Evolutionary conservation across 768 basidiomycete species (phyloP).

Genomic region (Asterophora lycoperdoides): DNA sequence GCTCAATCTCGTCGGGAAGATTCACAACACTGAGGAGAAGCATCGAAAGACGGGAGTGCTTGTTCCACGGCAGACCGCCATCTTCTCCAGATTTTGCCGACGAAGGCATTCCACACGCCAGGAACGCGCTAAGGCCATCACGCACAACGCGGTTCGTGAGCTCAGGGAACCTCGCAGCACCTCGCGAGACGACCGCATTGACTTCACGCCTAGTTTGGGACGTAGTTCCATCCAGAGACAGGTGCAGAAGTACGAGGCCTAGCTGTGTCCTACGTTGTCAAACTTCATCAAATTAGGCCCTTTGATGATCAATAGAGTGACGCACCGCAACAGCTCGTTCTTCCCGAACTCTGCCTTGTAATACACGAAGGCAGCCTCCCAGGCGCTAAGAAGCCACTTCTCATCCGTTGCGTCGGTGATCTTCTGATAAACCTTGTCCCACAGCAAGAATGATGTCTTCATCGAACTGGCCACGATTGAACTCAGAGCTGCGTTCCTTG

Average conservation of each 20-base stretch:
- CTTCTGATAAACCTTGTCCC: conserved; percentile 85
- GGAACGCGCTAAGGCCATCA: conserved; percentile 50
- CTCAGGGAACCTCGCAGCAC: conserved; percentile 38
- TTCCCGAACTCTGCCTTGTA: conserved; percentile 49
- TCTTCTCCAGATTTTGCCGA: conserved; percentile 28
- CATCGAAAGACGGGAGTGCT: conserved; percentile 47
- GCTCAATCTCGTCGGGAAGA: conserved; percentile 41
- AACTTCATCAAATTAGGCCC: neutral
- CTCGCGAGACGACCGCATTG: conserved; percentile 36
- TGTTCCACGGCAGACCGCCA: conserved; percentile 34
- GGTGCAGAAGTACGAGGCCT: conserved; percentile 64
- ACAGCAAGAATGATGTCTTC: conserved; percentile 84
- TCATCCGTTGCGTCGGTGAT: conserved; percentile 58
- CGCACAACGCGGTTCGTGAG: conserved; percentile 50
- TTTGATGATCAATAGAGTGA: conserved; percentile 1
- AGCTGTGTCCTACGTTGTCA: conserved; percentile 44
- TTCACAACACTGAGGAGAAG: conserved; percentile 50
- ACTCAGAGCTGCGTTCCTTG: conserved; percentile 44
- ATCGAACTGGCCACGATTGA: conserved; percentile 42
- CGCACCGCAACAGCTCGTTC: conserved; percentile 54
- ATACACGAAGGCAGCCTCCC: conserved; percentile 44
- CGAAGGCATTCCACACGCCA: conserved; percentile 34
- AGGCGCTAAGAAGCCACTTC: conserved; percentile 69
- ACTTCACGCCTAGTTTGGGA: conserved; percentile 49
- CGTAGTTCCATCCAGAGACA: conserved; percentile 58